Conservation (phyloP, 116 monocot species). For the Phalaenopsis hybrid region DNA sequence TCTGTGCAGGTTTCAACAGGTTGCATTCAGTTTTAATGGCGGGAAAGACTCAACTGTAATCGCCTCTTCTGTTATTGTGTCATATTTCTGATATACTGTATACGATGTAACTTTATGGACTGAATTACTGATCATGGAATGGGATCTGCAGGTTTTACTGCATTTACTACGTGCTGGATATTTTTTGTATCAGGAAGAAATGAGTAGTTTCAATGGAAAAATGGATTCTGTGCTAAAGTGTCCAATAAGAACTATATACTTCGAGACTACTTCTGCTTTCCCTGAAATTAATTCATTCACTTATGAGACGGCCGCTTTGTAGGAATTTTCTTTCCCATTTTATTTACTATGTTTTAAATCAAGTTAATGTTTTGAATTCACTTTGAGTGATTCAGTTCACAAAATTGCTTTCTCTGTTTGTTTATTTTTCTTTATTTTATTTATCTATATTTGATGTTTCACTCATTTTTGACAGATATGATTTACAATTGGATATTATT, state of each 20-base stretch:
- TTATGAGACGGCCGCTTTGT: conserved; percentile 73
- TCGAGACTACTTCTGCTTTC: conserved; percentile 80
- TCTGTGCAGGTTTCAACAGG: conserved; percentile 75
- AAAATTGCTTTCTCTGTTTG: not conserved
- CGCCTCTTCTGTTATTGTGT: conserved; percentile 9
- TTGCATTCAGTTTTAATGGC: conserved; percentile 99
- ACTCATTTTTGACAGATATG: conserved; percentile 52
- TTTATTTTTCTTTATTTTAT: not conserved
- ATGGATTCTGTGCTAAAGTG: conserved; percentile 32
- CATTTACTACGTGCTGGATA: conserved; percentile 95
- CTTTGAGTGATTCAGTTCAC: not conserved
- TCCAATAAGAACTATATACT: conserved; percentile 88
- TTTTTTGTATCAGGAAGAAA: conserved; percentile 49
- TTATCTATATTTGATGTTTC: not conserved
- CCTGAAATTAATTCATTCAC: conserved; percentile 96
- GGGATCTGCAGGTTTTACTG: conserved; percentile 64
- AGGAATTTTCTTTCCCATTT: conserved; percentile 15
- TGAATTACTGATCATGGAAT: conserved; percentile 9
- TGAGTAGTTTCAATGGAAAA: conserved; percentile 14
- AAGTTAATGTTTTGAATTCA: not conserved
- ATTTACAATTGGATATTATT: conserved; percentile 82
- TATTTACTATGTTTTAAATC: conserved; percentile 2
- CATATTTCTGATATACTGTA: conserved; percentile 1
- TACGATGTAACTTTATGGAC: not conserved
- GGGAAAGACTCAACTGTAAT: conserved; percentile 99